Evolutionary conservation across 2,329 filamentous ascomycete species (phyloP).

Genomic region (Stromatinia cepivora): DNA sequence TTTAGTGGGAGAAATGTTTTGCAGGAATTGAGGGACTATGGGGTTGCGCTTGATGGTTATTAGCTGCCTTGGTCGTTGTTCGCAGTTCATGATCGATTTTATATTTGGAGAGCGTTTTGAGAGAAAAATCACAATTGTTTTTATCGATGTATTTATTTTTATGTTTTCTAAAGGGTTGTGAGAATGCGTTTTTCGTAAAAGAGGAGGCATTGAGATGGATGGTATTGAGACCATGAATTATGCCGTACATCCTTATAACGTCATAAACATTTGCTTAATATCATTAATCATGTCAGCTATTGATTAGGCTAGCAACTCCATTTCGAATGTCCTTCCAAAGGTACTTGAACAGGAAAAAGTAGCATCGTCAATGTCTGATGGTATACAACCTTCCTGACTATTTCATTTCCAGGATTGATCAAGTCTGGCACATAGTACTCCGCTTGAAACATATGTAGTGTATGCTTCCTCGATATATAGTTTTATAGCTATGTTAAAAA

Average conservation of each 20-base stretch:
- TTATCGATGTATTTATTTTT: too few species aligned
- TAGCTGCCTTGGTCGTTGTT: too few species aligned
- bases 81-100: too few species aligned
- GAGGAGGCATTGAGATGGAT: neutral
- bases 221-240: neutral
- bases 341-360: neutral
- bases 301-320: neutral
- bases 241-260: neutral
- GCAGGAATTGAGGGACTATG: too few species aligned
- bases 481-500: neutral
- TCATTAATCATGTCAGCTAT: neutral
- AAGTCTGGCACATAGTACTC: neutral
- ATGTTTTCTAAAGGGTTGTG: too few species aligned
- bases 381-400: conserved; percentile 13
- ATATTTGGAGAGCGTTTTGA: too few species aligned
- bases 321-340: neutral
- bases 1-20: too few species aligned
- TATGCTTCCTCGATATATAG: neutral
- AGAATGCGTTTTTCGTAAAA: too few species aligned
- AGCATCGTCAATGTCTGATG: neutral
- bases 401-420: conserved; percentile 8
- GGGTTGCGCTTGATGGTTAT: too few species aligned
- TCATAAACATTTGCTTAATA: too few species aligned
- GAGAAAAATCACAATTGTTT: too few species aligned
- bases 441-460: neutral